These are phyloP conservation scores for Populus ilicifolia DNA, from an alignment of 345 rosid genomes.

Conservation along the genomic window DNA sequence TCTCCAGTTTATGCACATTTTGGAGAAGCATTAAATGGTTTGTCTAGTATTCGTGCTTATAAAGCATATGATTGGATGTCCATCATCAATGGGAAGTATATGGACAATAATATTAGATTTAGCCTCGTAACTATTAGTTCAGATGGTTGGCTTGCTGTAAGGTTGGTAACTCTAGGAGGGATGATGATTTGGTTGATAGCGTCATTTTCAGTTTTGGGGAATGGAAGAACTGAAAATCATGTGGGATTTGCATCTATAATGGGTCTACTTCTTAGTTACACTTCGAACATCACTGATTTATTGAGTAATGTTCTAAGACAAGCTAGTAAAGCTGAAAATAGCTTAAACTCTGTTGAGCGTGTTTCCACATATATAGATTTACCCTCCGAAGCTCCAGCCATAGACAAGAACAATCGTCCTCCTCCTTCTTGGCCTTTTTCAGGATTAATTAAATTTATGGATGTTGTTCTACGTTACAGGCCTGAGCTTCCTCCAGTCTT, in stretches of 20 bases:
- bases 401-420: constrained; percentile 72
- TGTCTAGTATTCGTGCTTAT: constrained; percentile 54
- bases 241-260: constrained; percentile 32
- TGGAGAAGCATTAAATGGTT: constrained; percentile 34
- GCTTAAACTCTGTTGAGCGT: constrained; percentile 27
- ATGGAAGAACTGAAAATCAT: constrained; percentile 22
- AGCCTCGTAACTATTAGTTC: constrained; percentile 29
- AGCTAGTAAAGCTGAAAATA: constrained; percentile 14
- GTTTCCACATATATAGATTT: constrained; percentile 63
- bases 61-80: constrained; percentile 96
- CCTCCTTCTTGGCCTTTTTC: constrained; percentile 96
- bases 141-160: constrained; percentile 66
- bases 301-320: constrained; percentile 10
- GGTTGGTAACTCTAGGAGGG: constrained; percentile 90
- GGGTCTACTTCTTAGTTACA: constrained; percentile 64
- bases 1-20: constrained; percentile 36
- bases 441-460: constrained; percentile 70
- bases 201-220: constrained; percentile 28
- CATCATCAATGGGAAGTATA: constrained; percentile 39
- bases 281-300: constrained; percentile 5
- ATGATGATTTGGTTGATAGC: constrained; percentile 89
- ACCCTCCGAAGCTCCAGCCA: constrained; percentile 70
- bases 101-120: constrained; percentile 35
- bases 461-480: constrained; percentile 80
- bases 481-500: constrained; percentile 85